Conservation (phyloP, 257 asterid species). For the Scutellaria galericulata region DNA sequence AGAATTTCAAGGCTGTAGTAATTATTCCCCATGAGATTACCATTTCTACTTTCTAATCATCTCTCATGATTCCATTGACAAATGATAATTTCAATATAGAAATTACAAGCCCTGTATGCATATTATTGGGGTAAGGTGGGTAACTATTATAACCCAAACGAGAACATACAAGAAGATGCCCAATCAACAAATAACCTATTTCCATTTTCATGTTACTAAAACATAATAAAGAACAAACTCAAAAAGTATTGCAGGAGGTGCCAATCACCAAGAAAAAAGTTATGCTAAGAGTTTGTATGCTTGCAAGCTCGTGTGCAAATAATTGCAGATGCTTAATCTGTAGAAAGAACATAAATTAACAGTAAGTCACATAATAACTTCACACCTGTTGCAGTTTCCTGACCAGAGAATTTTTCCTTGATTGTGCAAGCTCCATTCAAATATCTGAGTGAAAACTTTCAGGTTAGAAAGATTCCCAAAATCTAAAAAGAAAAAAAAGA, state of each 20-base stretch:
- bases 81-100: background rate
- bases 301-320: background rate
- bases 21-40: too few species aligned
- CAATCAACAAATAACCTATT: background rate
- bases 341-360: conserved; percentile 20
- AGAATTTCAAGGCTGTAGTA: too few species aligned
- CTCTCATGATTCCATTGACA: background rate
- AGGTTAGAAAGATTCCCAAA: conserved; percentile 45
- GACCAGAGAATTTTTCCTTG: conserved; percentile 96
- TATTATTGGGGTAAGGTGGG: background rate
- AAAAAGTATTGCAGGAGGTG: conserved; percentile 2
- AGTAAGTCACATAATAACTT: background rate
- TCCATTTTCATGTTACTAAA: background rate
- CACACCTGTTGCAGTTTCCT: conserved; percentile 80
- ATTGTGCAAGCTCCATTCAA: conserved; percentile 97
- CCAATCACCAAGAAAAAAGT: background rate
- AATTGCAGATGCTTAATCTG: conserved; percentile 5
- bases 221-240: background rate
- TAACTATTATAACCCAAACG: too few species aligned
- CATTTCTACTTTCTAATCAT: too few species aligned
- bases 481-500: conserved; percentile 1
- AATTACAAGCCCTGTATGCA: background rate
- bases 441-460: conserved; percentile 58
- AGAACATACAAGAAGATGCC: background rate
- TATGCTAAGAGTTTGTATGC: background rate